Percentiles rank a stretch among this genome's conserved stretches.
Conservation (phyloP, 176 grass and related monocot species). For the Carex scoparia region DNA sequence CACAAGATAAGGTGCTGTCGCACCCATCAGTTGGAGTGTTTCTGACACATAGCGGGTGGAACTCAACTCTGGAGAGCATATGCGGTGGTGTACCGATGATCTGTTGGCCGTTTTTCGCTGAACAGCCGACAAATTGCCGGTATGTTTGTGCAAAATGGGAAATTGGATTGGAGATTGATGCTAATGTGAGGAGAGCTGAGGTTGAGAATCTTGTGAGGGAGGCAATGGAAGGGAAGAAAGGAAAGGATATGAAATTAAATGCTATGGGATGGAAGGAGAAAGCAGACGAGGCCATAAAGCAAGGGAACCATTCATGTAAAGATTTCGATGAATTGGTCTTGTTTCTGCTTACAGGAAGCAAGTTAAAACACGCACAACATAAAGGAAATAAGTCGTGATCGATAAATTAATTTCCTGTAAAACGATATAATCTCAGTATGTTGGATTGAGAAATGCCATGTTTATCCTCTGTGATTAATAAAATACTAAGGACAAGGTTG, state of each 20-base stretch:
- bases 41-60: constrained; percentile 78
- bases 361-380: not conserved
- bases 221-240: constrained; percentile 47
- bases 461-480: not conserved
- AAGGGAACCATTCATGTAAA: constrained; percentile 23
- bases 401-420: not conserved
- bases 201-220: constrained; percentile 46
- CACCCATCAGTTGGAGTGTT: constrained; percentile 47
- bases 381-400: not conserved
- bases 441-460: not conserved
- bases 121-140: constrained; percentile 51
- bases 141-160: constrained; percentile 49
- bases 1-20: constrained; percentile 44
- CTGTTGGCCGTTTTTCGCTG: constrained; percentile 69
- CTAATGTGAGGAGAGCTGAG: constrained; percentile 38
- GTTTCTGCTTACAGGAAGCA: constrained; percentile 29
- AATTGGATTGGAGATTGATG: constrained; percentile 48
- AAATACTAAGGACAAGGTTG: not conserved
- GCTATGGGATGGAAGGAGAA: constrained; percentile 43
- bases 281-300: constrained; percentile 26
- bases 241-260: constrained; percentile 42
- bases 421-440: not conserved
- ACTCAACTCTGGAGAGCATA: constrained; percentile 60
- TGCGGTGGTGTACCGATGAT: constrained; percentile 59
- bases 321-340: constrained; percentile 23